Percentiles rank a stretch among this genome's conserved stretches.
These are phyloP conservation scores for Acrocalymma vagum DNA, from an alignment of 2,329 filamentous ascomycete genomes.

Conservation along the genomic window DNA sequence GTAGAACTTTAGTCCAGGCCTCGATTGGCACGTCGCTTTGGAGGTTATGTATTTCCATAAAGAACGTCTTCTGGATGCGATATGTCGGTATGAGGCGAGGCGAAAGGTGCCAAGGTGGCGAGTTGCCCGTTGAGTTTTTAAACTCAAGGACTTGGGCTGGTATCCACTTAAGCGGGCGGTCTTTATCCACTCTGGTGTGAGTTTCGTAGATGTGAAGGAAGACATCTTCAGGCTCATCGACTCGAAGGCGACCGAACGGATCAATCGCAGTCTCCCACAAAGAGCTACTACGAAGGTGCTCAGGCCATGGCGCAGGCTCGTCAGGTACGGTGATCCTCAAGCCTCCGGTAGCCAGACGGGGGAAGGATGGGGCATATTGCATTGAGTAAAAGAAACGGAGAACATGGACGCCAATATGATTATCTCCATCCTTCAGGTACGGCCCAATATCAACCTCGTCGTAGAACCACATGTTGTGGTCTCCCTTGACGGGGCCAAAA, in stretches of 20 bases:
- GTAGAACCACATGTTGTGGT: constrained; percentile 45
- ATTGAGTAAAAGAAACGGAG: constrained; percentile 36
- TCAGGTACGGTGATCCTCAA: constrained; percentile 23
- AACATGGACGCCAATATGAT: constrained; percentile 36
- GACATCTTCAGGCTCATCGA: constrained; percentile 47
- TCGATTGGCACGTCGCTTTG: no score
- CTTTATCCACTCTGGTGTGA: neutral
- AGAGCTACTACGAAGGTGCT: no score
- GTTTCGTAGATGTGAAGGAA: constrained; percentile 49
- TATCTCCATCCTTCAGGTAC: constrained; percentile 30
- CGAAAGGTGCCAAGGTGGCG: constrained; percentile 50
- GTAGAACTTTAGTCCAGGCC: no score
- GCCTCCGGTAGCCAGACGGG: constrained; percentile 34
- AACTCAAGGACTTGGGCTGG: constrained; percentile 20
- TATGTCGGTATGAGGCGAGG: constrained; percentile 49
- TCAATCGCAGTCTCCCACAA: constrained; percentile 36
- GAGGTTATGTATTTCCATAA: constrained; percentile 2
- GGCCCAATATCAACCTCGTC: constrained; percentile 39
- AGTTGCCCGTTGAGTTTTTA: constrained; percentile 48
- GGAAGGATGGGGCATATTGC: constrained; percentile 42
- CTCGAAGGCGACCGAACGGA: no score
- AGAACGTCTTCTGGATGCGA: no score
- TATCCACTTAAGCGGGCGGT: constrained; percentile 20
- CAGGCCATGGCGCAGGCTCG: neutral
- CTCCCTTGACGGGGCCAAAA: constrained; percentile 49